Conservation (phyloP, 345 rosid genomes). For the Gossypium mustelinum region DNA sequence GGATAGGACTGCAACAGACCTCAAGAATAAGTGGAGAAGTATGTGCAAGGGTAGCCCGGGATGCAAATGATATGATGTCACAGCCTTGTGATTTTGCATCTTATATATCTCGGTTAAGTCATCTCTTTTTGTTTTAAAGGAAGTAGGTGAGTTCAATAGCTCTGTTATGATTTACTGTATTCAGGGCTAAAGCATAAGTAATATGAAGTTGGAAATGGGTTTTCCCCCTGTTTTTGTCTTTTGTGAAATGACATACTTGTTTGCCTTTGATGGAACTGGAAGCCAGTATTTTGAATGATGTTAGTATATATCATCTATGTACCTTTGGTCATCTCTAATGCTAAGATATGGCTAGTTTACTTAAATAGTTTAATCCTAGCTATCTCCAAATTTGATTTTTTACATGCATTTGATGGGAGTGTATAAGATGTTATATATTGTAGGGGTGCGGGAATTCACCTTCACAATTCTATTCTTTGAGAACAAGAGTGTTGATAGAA, state of each 20-base stretch:
- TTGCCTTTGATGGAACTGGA: conserved; percentile 1
- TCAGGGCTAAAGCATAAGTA: neutral
- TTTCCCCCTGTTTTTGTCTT: neutral
- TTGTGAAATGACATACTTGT: neutral
- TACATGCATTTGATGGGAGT: no score
- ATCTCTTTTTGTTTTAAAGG: neutral
- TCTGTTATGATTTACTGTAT: neutral
- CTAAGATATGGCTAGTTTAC: no score
- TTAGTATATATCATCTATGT: neutral
- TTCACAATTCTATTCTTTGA: no score
- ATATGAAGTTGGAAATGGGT: neutral
- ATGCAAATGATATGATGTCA: conserved; percentile 17
- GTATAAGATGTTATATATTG: no score
- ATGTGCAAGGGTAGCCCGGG: conserved; percentile 23
- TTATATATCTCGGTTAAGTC: neutral
- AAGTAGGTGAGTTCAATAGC: neutral
- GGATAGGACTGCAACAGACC: conserved; percentile 33
- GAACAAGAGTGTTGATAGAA: no score
- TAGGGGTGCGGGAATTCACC: no score
- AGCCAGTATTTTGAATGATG: neutral
- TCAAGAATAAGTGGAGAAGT: conserved; percentile 46
- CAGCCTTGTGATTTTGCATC: conserved; percentile 12
- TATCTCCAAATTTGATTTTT: no score
- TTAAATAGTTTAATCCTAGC: no score
- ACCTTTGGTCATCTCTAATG: no score